phyloP scores from a whole-genome alignment of 1,284 basidiomycete genomes.

The Austroboletus novae-zelandiae region DNA sequence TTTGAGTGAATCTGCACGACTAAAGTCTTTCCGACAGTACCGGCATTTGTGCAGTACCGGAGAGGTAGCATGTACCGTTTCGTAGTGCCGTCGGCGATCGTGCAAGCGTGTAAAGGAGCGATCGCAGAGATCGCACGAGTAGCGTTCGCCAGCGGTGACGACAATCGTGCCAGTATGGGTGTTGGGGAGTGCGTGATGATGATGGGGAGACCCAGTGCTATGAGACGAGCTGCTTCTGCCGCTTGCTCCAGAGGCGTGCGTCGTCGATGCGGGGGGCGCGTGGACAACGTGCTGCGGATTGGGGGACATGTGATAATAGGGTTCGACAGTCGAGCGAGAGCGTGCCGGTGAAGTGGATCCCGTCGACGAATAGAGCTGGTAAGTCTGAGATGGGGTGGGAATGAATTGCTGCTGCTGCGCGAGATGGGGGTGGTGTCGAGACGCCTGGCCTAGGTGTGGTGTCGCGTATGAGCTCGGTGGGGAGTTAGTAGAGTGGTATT shows the following conservation, averaged over 20 bases:
- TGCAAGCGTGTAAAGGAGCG: constrained; percentile 75
- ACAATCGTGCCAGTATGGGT: constrained; percentile 17
- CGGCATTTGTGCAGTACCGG: constrained; percentile 63
- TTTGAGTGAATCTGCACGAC: constrained; percentile 59
- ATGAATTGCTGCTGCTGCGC: constrained; percentile 41
- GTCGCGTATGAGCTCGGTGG: constrained; percentile 23
- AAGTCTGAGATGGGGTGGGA: constrained; percentile 53
- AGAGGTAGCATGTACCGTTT: constrained; percentile 64
- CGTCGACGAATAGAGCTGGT: constrained; percentile 40
- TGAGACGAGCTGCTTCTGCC: constrained; percentile 17
- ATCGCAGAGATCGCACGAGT: constrained; percentile 66
- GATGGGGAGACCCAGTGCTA: constrained; percentile 13
- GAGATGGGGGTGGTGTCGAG: constrained; percentile 30
- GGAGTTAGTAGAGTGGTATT: constrained; percentile 23
- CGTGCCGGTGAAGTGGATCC: constrained; percentile 26
- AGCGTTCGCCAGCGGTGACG: constrained; percentile 49
- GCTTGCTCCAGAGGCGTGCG: constrained; percentile 13
- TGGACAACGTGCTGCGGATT: constrained; percentile 36
- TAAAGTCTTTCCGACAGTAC: constrained; percentile 71
- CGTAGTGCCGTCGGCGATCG: constrained; percentile 74
- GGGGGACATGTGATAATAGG: constrained; percentile 39
- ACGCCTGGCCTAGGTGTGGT: constrained; percentile 29
- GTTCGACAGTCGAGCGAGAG: constrained; percentile 29
- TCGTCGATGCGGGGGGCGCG: constrained; percentile 10
- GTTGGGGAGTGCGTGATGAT: constrained; percentile 11